These are phyloP conservation scores for Botryotinia calthae DNA, from an alignment of 2,329 filamentous ascomycete genomes.

Conservation along the genomic window DNA sequence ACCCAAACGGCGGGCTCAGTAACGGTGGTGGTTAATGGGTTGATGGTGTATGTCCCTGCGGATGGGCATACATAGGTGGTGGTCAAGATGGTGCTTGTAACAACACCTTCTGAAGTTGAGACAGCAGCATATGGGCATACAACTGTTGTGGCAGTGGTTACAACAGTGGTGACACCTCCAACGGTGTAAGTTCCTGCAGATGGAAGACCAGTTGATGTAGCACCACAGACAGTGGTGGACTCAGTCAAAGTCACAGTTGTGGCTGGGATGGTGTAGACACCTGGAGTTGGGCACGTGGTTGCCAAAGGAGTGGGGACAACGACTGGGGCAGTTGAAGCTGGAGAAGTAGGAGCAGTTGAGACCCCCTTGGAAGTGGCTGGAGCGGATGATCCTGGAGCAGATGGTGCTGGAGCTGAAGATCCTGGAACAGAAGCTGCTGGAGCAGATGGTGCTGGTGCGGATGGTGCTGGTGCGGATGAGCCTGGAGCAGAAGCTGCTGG, in stretches of 20 bases:
- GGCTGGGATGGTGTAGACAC: conserved; percentile 73
- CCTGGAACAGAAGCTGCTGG: background rate
- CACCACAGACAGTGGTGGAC: conserved; percentile 65
- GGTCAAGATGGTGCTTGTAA: conserved; percentile 64
- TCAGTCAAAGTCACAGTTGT: conserved; percentile 66
- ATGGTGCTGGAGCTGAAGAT: background rate
- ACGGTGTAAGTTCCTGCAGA: conserved; percentile 64
- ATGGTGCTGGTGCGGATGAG: background rate
- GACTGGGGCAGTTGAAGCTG: conserved; percentile 39
- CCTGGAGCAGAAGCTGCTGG: conserved; percentile 16
- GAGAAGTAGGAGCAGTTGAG: conserved; percentile 6
- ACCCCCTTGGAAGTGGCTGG: conserved; percentile 12
- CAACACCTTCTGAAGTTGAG: conserved; percentile 55
- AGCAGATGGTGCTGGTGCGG: background rate
- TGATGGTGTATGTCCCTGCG: conserved; percentile 74
- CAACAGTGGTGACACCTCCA: conserved; percentile 71
- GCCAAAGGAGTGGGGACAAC: conserved; percentile 48
- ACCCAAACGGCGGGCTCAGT: conserved; percentile 54
- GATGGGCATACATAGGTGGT: conserved; percentile 73
- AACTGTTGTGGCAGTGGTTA: conserved; percentile 63
- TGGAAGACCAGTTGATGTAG: conserved; percentile 59
- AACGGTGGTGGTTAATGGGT: conserved; percentile 62
- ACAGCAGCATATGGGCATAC: conserved; percentile 68
- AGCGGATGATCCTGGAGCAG: conserved; percentile 18
- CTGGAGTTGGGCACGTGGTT: conserved; percentile 60